Conservation (phyloP, 148 eudicot species). For the Mesembryanthemum crystallinum region DNA sequence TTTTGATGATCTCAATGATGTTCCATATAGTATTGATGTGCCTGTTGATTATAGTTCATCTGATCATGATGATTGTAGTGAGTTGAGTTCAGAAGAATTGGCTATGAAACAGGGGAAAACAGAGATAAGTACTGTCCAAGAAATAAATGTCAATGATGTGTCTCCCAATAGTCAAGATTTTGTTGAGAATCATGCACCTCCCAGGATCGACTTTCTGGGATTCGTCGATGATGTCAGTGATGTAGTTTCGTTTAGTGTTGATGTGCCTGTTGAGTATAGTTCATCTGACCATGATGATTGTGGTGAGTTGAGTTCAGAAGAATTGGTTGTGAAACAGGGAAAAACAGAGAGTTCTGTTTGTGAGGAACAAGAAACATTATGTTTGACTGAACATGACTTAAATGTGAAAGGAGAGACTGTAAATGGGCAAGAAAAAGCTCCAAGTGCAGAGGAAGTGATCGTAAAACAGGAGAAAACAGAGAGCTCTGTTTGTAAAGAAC, state of each 20-base stretch:
- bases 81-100: conserved; percentile 12
- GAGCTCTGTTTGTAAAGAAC: conserved; percentile 8
- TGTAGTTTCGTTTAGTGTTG: not conserved
- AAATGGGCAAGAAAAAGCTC: too few species aligned
- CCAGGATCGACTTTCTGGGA: not conserved
- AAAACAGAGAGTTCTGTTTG: not conserved
- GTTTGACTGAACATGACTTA: too few species aligned
- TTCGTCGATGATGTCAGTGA: not conserved
- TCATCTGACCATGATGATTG: conserved; percentile 1
- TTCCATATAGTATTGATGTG: not conserved
- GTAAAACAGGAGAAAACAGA: not conserved
- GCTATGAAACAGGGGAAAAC: not conserved
- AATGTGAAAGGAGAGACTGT: too few species aligned
- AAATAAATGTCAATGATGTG: conserved; percentile 31
- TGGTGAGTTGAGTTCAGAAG: conserved; percentile 14
- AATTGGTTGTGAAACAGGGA: not conserved
- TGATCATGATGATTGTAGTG: conserved; percentile 9
- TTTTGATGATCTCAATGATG: not conserved
- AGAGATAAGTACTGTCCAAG: conserved; percentile 3
- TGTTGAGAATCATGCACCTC: not conserved
- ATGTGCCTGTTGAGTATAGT: not conserved
- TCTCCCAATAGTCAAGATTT: conserved; percentile 12
- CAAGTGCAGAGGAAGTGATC: too few species aligned
- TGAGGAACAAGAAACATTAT: conserved; percentile 10
- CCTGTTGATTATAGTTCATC: not conserved